Evolutionary conservation across 352 stramenopile species (phyloP), one percentile per base, ranked within the genome.

Genomic region (Globisporangium sylvaticum): DNA sequence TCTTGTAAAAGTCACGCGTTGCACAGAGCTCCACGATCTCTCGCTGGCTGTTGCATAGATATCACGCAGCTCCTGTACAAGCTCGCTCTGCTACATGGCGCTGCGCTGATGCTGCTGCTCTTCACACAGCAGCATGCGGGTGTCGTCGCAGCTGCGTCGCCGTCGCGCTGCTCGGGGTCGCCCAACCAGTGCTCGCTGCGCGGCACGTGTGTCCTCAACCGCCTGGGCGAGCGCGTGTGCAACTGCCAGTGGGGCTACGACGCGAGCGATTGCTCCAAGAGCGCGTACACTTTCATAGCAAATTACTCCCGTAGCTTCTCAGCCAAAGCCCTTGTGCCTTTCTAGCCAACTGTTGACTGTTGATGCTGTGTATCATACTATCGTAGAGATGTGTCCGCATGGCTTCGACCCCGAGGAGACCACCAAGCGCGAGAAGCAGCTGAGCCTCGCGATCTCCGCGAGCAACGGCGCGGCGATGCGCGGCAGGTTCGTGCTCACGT

Each of bases 221-320:
- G 81, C 27, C 74, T 80, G 24, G 81, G 81, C 32, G 75, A 90
- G 24, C 71, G 83, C 59, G 81, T 93, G 34, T 93, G 84, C 76
- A 93, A 91, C 62, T 93, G 84, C 58, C 80, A 91, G 53, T 91
- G 84, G 84, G 83, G 84, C 1, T 91, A 84, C 61, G 76, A 74
- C 6, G 77, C 64, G 31, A 65, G 56, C n/a, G 84, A 91, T 72
- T 93, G 84, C 67, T 72, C 76, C 55, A 81, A 70, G 64, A 88
- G 84, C 91, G 60, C 59, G 81, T 75, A 1, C 0, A 1, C 15
- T n/a, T 0, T 4, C 44, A 56, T 18, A 5, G 39, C 20, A 15
- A 20, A 6, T 32, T 27, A 18, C 12, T 44, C 20, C 12, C 29
- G 3, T 32, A n/a, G 12, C 24, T 34, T 22, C 15, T 57, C 54